Base-by-base conservation (phyloP, 1,284 basidiomycete genomes). In the Trametes polyzona region DNA sequence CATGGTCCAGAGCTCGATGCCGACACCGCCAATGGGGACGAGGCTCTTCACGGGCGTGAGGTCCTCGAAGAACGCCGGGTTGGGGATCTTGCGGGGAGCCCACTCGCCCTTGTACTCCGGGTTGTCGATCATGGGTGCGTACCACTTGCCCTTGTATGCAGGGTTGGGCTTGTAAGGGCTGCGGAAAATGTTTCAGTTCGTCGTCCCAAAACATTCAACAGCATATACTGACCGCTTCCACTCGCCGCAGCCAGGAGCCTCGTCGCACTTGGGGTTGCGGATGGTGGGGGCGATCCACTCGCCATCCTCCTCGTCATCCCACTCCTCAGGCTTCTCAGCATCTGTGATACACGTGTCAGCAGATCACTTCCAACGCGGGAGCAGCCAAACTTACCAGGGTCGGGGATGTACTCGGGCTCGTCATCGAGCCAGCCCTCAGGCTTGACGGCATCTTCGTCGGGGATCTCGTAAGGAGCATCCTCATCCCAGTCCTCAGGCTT, bases 281-380 rank as follows among this genome's bases (percentile, higher is more conserved):
- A 99, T 80, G 59, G 85, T 86, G 26, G 96, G 95, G 11, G 95
- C 85, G 60, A 98, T 84, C 95, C 95, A 99, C 71, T 98, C 96
- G 74, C 97, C 97, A 69, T 99, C 96, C 74, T 99, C 96, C 74
- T 98, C 97, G 66, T 99, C 93, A 71, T 98, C 96, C 97, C 97
- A 99, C 76, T 99, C 97, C 73, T 98, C 96, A 27, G 97, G 97
- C 83, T 98, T 98, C 78, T 90, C 86, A 43, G 95, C 90, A 65
- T 95, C 92, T 84, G 32, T 2, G 17, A 47, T 35, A 30, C n/a
- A 14, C 30, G 3, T 61, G 14, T 43, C 14, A 43, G 47, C 19
- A 27, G 32, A 19, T n/a, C 1, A 4, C 32, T 26, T n/a, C 21
- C 14, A 3, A 37, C 17, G 41, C 26, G 5, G n/a, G 17, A 50